These are phyloP conservation scores for Chalciporus sp. DNA, from an alignment of 1,284 basidiomycete genomes.

Conservation along the genomic window DNA sequence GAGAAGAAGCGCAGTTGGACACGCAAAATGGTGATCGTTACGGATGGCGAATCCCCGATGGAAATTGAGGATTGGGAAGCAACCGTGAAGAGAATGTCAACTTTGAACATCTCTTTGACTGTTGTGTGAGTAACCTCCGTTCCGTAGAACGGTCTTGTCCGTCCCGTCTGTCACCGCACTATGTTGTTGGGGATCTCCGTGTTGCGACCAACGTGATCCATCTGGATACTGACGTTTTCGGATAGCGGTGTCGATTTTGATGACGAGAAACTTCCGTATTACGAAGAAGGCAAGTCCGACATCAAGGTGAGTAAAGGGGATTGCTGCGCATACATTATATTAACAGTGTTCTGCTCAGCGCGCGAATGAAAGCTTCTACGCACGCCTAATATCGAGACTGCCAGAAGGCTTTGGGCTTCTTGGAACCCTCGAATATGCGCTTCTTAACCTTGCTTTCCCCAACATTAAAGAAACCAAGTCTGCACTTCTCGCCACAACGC, in stretches of 20 bases:
- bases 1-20: slow-evolving; percentile 76
- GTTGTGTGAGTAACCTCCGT: slow-evolving; percentile 56
- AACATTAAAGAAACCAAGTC: slow-evolving; percentile 73
- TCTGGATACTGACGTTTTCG: slow-evolving; percentile 12
- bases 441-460: slow-evolving; percentile 70
- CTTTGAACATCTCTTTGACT: slow-evolving; percentile 57
- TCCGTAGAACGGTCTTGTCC: not conserved
- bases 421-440: slow-evolving; percentile 72
- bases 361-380: slow-evolving; percentile 80
- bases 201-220: not conserved
- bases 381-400: slow-evolving; percentile 50
- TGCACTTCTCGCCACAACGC: slow-evolving; percentile 56
- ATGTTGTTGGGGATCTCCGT: not conserved
- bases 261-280: slow-evolving; percentile 65
- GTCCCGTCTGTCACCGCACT: not conserved
- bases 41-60: slow-evolving; percentile 77
- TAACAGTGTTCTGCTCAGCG: slow-evolving; percentile 43
- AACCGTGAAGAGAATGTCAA: slow-evolving; percentile 70
- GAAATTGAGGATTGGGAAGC: slow-evolving; percentile 74
- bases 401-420: slow-evolving; percentile 50
- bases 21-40: slow-evolving; percentile 77
- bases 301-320: slow-evolving; percentile 57
- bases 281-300: slow-evolving; percentile 67
- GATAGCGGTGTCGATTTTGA: slow-evolving; percentile 84
- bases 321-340: not conserved